Percentiles rank a stretch among this genome's conserved stretches.
Conservation (phyloP, 768 basidiomycete species). For the Mycena latifolia region DNA sequence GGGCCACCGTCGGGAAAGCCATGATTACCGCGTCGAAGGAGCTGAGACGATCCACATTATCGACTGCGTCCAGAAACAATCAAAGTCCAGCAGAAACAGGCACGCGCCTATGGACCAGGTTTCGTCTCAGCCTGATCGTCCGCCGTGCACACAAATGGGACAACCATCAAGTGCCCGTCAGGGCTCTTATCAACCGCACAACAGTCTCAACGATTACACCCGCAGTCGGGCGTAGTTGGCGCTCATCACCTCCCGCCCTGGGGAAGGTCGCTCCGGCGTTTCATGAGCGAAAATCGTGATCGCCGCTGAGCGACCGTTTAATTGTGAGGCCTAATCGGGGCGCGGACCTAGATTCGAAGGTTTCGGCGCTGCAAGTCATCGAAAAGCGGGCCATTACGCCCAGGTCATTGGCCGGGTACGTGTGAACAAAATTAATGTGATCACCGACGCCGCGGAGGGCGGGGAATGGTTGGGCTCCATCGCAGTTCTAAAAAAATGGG, state of each 20-base stretch:
- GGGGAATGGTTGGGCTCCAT: background rate
- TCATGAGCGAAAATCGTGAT: background rate
- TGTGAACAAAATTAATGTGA: background rate
- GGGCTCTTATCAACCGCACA: slow-evolving; percentile 2
- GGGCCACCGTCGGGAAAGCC: background rate
- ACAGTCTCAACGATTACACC: background rate
- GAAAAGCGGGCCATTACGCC: background rate
- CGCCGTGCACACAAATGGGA: background rate
- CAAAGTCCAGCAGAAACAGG: background rate
- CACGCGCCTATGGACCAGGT: background rate
- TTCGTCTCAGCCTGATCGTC: background rate
- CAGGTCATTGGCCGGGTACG: background rate
- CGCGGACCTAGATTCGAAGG: background rate
- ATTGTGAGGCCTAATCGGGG: slow-evolving; percentile 1
- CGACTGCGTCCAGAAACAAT: background rate
- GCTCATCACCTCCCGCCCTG: background rate
- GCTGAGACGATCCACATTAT: background rate
- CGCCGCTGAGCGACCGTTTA: background rate
- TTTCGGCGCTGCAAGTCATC: background rate
- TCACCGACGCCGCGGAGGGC: background rate
- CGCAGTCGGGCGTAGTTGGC: background rate
- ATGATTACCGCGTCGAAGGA: background rate
- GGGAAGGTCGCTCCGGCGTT: slow-evolving; percentile 5
- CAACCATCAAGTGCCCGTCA: background rate
- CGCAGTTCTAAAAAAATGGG: background rate